Evolutionary conservation across 1,284 basidiomycete genomes (phyloP).

Genomic region (Veloporphyrellus conicus): DNA sequence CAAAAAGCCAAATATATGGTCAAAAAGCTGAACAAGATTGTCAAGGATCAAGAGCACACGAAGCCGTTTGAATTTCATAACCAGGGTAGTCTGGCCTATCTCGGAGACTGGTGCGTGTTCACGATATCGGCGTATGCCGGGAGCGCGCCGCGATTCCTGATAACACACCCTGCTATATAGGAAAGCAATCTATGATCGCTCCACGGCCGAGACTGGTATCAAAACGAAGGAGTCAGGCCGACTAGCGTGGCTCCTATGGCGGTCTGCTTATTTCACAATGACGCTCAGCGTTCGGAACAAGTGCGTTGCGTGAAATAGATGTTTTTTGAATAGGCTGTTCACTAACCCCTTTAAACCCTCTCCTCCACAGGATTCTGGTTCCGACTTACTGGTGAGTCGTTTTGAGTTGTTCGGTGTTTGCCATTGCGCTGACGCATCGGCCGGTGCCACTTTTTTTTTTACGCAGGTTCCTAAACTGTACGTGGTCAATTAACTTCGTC

Average conservation of each 20-base stretch:
- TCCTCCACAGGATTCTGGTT: slow-evolving; percentile 54
- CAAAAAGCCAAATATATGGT: slow-evolving; percentile 75
- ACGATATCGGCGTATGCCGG: slow-evolving; percentile 11
- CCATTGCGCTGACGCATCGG: slow-evolving; percentile 6
- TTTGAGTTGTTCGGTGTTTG: slow-evolving; percentile 10
- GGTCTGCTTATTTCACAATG: slow-evolving; percentile 77
- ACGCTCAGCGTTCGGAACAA: slow-evolving; percentile 75
- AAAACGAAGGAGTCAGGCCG: slow-evolving; percentile 65
- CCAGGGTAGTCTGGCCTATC: slow-evolving; percentile 74
- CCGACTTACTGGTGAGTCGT: slow-evolving; percentile 64
- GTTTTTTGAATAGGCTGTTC: slow-evolving; percentile 3
- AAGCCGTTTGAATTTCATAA: slow-evolving; percentile 67
- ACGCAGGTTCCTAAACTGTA: slow-evolving; percentile 24
- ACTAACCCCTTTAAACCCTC: slow-evolving; percentile 3
- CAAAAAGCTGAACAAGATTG: slow-evolving; percentile 63
- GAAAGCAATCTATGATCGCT: slow-evolving; percentile 73
- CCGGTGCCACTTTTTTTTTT: slow-evolving; percentile 10
- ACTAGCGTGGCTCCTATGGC: slow-evolving; percentile 76
- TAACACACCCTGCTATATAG: slow-evolving; percentile 33
- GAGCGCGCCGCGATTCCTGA: not conserved
- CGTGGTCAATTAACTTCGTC: slow-evolving; percentile 6
- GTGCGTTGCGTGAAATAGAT: slow-evolving; percentile 41
- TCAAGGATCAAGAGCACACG: slow-evolving; percentile 38
- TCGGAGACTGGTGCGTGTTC: slow-evolving; percentile 64
- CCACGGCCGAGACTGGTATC: slow-evolving; percentile 48